phyloP scores from a whole-genome alignment of 495 filamentous ascomycete species.

The Choiromyces venosus region DNA sequence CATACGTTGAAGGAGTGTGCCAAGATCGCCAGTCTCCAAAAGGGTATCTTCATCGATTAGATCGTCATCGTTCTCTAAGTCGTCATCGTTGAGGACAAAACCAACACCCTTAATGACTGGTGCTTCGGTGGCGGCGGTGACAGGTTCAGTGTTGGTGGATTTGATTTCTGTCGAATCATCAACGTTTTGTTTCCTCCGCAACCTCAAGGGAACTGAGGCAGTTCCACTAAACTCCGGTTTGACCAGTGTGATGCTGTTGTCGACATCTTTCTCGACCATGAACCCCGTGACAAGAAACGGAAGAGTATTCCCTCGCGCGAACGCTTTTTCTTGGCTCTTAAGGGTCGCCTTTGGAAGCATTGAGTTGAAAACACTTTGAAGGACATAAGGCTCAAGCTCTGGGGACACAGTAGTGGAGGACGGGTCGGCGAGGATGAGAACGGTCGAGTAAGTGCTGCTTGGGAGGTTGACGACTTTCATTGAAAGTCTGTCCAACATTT shows the following conservation, averaged over 20 bases:
- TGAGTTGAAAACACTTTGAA: slow-evolving; percentile 60
- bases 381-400: slow-evolving; percentile 54
- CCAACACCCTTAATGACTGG: slow-evolving; percentile 57
- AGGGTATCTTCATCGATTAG: slow-evolving; percentile 86
- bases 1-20: slow-evolving; percentile 70
- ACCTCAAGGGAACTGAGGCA: slow-evolving; percentile 64
- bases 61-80: slow-evolving; percentile 67
- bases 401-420: slow-evolving; percentile 58
- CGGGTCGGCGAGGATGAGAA: slow-evolving; percentile 75
- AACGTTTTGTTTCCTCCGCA: slow-evolving; percentile 59
- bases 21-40: slow-evolving; percentile 74
- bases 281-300: slow-evolving; percentile 83
- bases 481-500: slow-evolving; percentile 95
- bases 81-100: slow-evolving; percentile 66
- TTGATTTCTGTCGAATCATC: slow-evolving; percentile 37
- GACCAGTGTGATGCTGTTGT: slow-evolving; percentile 50
- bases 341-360: slow-evolving; percentile 66
- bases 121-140: slow-evolving; percentile 25
- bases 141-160: slow-evolving; percentile 21
- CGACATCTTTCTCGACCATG: slow-evolving; percentile 53
- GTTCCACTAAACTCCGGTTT: slow-evolving; percentile 64
- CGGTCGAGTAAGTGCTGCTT: slow-evolving; percentile 67
- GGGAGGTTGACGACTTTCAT: slow-evolving; percentile 77
- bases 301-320: slow-evolving; percentile 48
- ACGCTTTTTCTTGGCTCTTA: slow-evolving; percentile 44